Conservation (phyloP, 1,284 basidiomycete genomes). For the Cutaneotrichosporon arboriforme region DNA sequence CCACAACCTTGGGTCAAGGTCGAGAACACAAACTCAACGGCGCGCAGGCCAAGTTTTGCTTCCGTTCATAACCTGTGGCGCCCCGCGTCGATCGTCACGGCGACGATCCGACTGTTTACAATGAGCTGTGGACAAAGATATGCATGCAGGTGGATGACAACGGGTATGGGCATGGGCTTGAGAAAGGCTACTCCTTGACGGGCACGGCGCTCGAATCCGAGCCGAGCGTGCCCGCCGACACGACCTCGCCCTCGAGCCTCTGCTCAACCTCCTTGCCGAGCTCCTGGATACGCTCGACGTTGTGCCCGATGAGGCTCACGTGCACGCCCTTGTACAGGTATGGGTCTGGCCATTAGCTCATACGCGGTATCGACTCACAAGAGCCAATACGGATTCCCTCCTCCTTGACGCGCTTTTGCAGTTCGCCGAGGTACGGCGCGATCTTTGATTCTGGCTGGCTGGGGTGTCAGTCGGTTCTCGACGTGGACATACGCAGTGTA, state of each 20-base stretch:
- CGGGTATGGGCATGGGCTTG: background rate
- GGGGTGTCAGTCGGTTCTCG: conserved; percentile 1
- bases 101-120: no score
- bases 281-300: conserved; percentile 53
- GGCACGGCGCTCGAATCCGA: background rate
- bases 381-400: conserved; percentile 79
- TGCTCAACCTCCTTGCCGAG: conserved; percentile 60
- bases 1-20: background rate
- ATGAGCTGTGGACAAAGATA: background rate
- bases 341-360: conserved; percentile 50
- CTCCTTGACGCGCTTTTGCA: conserved; percentile 67
- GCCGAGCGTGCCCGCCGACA: conserved; percentile 49
- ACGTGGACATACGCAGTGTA: conserved; percentile 63
- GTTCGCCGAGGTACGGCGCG: conserved; percentile 73
- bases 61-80: background rate
- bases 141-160: background rate
- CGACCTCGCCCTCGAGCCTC: conserved; percentile 51
- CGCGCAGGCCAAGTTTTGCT: background rate
- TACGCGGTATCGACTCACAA: conserved; percentile 46
- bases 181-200: background rate
- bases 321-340: conserved; percentile 52
- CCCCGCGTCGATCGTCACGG: no score
- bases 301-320: conserved; percentile 73
- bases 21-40: background rate
- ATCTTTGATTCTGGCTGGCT: conserved; percentile 82